A percentile compares a stretch with the other conserved stretches of the same genome.
Evolutionary conservation across 108 stramenopile genomes (phyloP).

Genomic region (Poteriospumella lacustris): DNA sequence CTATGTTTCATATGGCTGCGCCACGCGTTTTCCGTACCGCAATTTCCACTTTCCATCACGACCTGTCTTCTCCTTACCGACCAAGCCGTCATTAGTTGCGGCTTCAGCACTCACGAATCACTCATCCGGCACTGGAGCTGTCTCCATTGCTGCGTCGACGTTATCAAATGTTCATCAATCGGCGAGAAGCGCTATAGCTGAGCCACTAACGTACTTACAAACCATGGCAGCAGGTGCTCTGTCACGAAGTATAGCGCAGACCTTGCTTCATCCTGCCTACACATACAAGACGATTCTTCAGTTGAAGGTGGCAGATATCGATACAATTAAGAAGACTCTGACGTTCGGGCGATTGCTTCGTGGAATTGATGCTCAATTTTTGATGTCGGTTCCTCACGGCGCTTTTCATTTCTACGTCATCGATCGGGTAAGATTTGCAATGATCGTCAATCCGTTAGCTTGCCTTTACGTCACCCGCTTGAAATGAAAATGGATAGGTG

Average conservation of each 20-base stretch:
- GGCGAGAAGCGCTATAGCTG: too few relatives aligned
- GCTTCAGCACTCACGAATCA: too few relatives aligned
- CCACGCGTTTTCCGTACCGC: too few relatives aligned
- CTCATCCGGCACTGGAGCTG: too few relatives aligned
- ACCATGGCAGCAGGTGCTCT: not conserved
- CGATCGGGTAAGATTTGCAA: conserved; percentile 42
- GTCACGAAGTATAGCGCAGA: conserved; percentile 64
- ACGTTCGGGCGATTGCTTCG: conserved; percentile 54
- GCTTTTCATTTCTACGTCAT: conserved; percentile 91
- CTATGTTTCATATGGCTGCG: too few relatives aligned
- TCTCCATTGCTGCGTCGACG: too few relatives aligned
- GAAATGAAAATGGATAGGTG: too few relatives aligned
- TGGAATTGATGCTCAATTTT: conserved; percentile 88
- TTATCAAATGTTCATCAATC: too few relatives aligned
- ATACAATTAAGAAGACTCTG: not conserved
- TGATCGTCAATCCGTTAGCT: not conserved
- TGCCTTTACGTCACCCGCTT: too few relatives aligned
- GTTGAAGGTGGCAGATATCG: conserved; percentile 45
- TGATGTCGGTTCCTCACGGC: conserved; percentile 86
- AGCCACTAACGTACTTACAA: conserved; percentile 1
- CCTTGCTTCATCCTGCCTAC: conserved; percentile 77
- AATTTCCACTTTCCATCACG: too few relatives aligned
- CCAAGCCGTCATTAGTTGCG: too few relatives aligned
- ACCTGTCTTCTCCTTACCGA: too few relatives aligned
- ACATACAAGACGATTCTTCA: conserved; percentile 93